These are phyloP conservation scores for Solanum gandarillasii DNA, from an alignment of 257 asterid genomes.

Conservation along the genomic window DNA sequence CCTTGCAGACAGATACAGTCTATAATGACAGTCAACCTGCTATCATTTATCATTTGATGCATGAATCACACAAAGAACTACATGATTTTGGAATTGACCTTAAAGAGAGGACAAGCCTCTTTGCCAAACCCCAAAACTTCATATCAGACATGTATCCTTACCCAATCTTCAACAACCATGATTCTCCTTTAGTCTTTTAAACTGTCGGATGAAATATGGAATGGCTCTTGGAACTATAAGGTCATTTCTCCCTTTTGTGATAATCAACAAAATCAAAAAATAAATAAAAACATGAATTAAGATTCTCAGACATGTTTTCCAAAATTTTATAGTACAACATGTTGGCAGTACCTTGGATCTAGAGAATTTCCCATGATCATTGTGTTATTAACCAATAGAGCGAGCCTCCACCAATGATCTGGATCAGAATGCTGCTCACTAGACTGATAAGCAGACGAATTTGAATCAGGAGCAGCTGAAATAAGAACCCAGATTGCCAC, in stretches of 20 bases:
- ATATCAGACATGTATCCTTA: background rate
- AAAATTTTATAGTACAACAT: background rate
- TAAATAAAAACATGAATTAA: background rate
- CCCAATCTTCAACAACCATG: background rate
- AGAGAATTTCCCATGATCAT: conserved; percentile 58
- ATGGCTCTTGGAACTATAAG: background rate
- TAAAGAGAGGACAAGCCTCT: background rate
- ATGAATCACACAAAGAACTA: background rate
- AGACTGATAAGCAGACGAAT: conserved; percentile 19
- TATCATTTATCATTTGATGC: background rate
- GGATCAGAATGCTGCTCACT: conserved; percentile 20
- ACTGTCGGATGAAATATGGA: background rate
- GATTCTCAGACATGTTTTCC: background rate
- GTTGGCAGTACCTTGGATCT: conserved; percentile 46
- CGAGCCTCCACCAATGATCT: conserved; percentile 59
- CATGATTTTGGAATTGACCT: background rate
- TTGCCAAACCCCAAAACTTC: background rate
- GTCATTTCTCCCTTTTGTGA: background rate
- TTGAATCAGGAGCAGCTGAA: conserved; percentile 37
- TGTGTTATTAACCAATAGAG: conserved; percentile 53
- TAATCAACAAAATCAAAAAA: background rate
- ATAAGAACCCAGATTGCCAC: conserved; percentile 75
- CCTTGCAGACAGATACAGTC: background rate
- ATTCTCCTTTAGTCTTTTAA: background rate
- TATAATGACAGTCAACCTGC: no score